Evolutionary conservation across 2,329 filamentous ascomycete genomes (phyloP).

Genomic region (Teratosphaeria nubilosa): DNA sequence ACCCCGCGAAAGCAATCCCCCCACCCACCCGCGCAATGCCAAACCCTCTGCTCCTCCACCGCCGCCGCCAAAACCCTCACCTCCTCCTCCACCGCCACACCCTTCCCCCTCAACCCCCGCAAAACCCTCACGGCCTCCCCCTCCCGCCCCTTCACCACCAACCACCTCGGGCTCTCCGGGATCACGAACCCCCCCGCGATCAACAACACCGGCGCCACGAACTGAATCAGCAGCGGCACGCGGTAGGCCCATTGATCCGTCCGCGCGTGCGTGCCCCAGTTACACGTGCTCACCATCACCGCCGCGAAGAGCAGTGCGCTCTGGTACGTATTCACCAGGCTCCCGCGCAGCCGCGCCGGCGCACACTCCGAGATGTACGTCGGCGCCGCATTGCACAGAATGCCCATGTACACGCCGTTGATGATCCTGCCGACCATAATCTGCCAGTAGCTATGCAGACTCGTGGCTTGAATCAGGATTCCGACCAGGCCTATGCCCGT

Average conservation of each 20-base stretch:
- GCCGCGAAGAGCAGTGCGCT: not conserved
- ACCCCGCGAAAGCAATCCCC: not conserved
- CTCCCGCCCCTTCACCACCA: not conserved
- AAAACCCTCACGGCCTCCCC: not conserved
- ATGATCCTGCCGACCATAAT: constrained; percentile 1
- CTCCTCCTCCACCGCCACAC: not conserved
- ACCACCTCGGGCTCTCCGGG: not conserved
- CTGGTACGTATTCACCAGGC: not conserved
- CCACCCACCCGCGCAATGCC: not conserved
- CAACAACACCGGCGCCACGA: not conserved
- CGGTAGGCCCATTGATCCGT: not conserved
- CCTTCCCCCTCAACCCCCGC: not conserved
- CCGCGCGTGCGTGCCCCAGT: not conserved
- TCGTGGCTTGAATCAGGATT: constrained; percentile 1
- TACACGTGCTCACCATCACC: not conserved
- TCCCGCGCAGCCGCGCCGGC: not conserved
- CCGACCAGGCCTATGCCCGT: constrained; percentile 1
- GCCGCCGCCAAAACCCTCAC: not conserved
- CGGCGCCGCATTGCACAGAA: not conserved
- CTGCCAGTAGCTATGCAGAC: constrained; percentile 1
- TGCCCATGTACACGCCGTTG: constrained; percentile 3
- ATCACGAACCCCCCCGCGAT: not conserved
- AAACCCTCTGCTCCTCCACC: not conserved
- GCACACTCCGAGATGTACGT: not conserved
- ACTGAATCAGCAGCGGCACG: not conserved